Base-by-base conservation (phyloP, 176 grass and related monocot genomes). In the Microstegium vimineum region DNA sequence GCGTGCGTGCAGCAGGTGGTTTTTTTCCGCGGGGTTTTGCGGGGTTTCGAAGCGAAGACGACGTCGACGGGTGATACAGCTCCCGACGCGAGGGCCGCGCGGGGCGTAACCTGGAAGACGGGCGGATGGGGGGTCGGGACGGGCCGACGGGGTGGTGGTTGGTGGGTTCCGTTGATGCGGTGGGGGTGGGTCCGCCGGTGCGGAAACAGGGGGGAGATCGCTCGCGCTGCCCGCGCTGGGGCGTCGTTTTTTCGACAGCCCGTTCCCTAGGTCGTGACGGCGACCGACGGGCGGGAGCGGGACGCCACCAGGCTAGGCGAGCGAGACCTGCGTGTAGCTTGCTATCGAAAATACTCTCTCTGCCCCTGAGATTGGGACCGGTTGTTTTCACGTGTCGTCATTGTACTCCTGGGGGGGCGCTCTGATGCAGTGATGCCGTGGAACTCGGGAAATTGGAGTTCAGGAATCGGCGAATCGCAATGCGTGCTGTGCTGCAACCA, bases 1-100 rank as follows among this genome's bases (percentile, higher is more conserved):
- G 84, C 68, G 59, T 33, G 81, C 52, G 62, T 89, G 87, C 83
- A 79, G 80, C 75, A 80, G 63, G n/a, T n/a, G 22, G 20, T 51
- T 80, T 59, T 52, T 25, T 77, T 17, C 45, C 62, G 71, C 62
- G 83, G 60, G 65, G 75, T 80, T 81, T 97, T 87, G 94, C 94
- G 86, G 94, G 80, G 86, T 87, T 88, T 83, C 47, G 78, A 97
- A 97, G 94, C 86, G 87, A 97, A 86, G 78, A 76, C 49, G 84
- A 69, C 85, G 77, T 73, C 49, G 84, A 69, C 85, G 57, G 63
- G 75, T 26, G 73, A 61, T 81, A 10, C 17, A 69, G 79, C 23
- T 42, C 6, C 75, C 46, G 36, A 22, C 54, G 20, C 54, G 22
- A 22, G n/a, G n/a, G n/a, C n/a, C n/a, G n/a, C n/a, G n/a, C n/a